phyloP scores from a whole-genome alignment of 2,329 filamentous ascomycete species.

The Beauveria sp. region DNA sequence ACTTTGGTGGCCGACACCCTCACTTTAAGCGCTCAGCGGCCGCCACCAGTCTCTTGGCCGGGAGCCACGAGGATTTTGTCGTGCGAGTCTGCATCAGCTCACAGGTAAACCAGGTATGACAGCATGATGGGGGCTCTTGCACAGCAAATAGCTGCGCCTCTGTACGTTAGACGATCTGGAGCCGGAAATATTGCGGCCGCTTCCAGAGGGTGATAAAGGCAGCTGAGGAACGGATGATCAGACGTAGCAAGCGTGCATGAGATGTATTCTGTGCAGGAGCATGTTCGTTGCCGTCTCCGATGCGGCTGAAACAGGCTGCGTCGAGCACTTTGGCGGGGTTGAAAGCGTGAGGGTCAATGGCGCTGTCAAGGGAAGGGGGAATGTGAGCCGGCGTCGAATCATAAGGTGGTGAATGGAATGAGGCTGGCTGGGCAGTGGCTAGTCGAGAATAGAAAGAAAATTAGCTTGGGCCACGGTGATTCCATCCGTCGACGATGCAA shows the following conservation, averaged over 20 bases:
- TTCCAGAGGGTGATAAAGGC: background rate
- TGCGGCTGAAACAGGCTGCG: conserved; percentile 1
- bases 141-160: background rate
- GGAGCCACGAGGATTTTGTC: background rate
- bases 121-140: background rate
- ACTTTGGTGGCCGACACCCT: background rate
- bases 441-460: background rate
- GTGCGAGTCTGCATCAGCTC: background rate
- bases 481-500: too few species aligned
- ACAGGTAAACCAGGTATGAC: background rate
- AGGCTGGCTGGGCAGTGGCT: background rate
- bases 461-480: too few species aligned
- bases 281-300: background rate
- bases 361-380: background rate
- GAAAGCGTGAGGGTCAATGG: background rate
- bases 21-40: background rate
- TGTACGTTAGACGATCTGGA: background rate
- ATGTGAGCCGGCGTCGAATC: background rate
- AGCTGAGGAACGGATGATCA: conserved; percentile 9
- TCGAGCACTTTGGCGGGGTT: background rate
- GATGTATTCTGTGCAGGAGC: background rate
- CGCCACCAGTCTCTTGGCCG: background rate
- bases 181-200: background rate
- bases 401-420: background rate
- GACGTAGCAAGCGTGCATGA: conserved; percentile 1